Evolutionary conservation across 2,329 filamentous ascomycete genomes (phyloP).

Genomic region (Conoideocrella luteorostrata): DNA sequence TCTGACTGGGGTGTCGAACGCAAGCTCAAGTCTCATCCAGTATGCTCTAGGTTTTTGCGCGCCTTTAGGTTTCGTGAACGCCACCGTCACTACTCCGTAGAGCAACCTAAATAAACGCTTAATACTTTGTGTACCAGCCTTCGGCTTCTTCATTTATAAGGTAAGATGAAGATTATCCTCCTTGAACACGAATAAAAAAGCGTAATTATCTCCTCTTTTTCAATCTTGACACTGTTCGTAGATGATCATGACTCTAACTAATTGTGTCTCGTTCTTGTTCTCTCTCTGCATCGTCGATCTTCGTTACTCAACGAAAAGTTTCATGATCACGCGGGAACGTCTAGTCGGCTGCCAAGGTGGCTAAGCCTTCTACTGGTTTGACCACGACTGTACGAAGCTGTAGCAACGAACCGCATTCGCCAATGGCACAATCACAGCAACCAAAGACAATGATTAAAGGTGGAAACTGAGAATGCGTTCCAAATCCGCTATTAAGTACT

Average conservation of each 20-base stretch:
- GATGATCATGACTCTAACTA: conserved; percentile 54
- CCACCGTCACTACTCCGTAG: no score
- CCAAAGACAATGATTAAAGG: conserved; percentile 53
- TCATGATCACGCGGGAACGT: conserved; percentile 26
- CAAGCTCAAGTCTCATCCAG: no score
- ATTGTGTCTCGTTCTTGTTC: conserved; percentile 58
- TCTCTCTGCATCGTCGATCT: conserved; percentile 61
- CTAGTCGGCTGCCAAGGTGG: conserved; percentile 30
- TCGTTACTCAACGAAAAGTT: conserved; percentile 44
- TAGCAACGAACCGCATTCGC: neutral
- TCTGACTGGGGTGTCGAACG: no score
- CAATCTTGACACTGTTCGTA: no score
- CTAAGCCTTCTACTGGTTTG: conserved; percentile 35
- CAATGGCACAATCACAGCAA: conserved; percentile 47
- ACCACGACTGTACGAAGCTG: conserved; percentile 28
- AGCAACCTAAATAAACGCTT: no score
- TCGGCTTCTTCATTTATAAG: no score
- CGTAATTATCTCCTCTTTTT: no score
- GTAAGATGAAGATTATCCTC: no score
- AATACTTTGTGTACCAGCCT: no score
- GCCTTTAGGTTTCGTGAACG: no score
- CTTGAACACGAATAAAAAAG: no score
- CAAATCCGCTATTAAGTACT: conserved; percentile 51
- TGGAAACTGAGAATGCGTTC: conserved; percentile 60
- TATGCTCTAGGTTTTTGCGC: no score